Conservation (phyloP, 177 flowering plant genomes). For the Tripterygium wilfordii region DNA sequence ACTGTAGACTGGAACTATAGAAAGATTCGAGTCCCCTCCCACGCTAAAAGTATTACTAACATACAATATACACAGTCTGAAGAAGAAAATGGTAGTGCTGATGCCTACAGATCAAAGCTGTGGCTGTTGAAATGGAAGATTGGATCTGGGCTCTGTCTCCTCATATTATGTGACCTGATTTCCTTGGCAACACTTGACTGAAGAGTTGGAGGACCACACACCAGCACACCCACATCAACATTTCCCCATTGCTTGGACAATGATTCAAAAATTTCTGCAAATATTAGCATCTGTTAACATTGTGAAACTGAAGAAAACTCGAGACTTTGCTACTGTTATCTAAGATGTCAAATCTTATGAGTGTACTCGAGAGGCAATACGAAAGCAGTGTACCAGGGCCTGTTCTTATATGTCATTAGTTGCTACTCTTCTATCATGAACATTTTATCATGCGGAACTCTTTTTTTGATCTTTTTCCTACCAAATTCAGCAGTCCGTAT, state of each 20-base stretch:
- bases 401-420: too few relatives aligned
- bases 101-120: constrained; percentile 54
- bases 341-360: background rate
- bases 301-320: constrained; percentile 1
- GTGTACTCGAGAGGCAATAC: too few relatives aligned
- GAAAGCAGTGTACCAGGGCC: too few relatives aligned
- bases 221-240: constrained; percentile 80
- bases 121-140: constrained; percentile 90
- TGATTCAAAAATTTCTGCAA: constrained; percentile 59
- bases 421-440: too few relatives aligned
- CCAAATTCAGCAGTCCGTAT: too few relatives aligned
- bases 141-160: constrained; percentile 34
- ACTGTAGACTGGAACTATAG: too few relatives aligned
- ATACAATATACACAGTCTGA: too few relatives aligned
- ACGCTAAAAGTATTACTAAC: too few relatives aligned
- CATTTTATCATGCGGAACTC: too few relatives aligned
- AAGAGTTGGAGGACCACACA: constrained; percentile 82
- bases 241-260: constrained; percentile 55
- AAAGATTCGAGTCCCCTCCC: too few relatives aligned
- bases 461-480: too few relatives aligned
- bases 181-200: constrained; percentile 78
- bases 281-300: too few relatives aligned
- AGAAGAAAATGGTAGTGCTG: background rate
- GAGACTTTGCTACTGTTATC: background rate
- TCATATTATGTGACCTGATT: constrained; percentile 61